These are phyloP conservation scores for Boletus edulis DNA, from an alignment of 768 basidiomycete species.

Conservation along the genomic window DNA sequence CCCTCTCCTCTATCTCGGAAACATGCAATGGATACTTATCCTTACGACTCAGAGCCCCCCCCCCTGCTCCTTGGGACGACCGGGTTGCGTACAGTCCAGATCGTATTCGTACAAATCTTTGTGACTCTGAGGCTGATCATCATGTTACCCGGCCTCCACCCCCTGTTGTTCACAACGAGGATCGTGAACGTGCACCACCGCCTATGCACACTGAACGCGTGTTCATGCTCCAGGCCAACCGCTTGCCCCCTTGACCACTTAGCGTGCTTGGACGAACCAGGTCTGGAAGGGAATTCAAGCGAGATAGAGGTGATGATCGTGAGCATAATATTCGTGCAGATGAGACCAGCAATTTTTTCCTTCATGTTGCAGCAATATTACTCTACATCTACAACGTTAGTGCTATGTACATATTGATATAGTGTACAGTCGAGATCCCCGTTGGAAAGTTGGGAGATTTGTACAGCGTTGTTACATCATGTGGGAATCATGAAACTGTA, in stretches of 20 bases:
- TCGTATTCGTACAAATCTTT: conserved; percentile 5
- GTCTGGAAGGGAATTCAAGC: conserved; percentile 17
- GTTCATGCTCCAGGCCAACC: conserved; percentile 26
- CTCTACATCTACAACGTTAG: no score
- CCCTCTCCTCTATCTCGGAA: conserved; percentile 8
- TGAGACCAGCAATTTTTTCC: no score
- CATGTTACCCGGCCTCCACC: background rate
- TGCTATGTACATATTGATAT: no score
- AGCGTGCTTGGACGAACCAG: conserved; percentile 12
- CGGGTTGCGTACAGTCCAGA: conserved; percentile 7
- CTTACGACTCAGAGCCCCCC: conserved; percentile 4
- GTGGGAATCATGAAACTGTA: no score
- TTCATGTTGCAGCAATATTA: no score
- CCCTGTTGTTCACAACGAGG: conserved; percentile 1
- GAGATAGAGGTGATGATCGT: conserved; percentile 19
- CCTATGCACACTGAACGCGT: conserved; percentile 33
- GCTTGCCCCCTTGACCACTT: conserved; percentile 28
- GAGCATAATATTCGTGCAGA: conserved; percentile 23
- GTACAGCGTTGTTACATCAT: no score
- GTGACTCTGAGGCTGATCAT: conserved; percentile 7
- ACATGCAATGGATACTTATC: conserved; percentile 5
- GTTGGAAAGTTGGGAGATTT: no score
- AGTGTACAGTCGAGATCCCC: no score
- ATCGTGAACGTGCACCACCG: conserved; percentile 10
- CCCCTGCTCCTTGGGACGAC: conserved; percentile 7